These are phyloP conservation scores for Candida dajiaensis DNA, from an alignment of 805 yeast genomes.

Conservation along the genomic window DNA sequence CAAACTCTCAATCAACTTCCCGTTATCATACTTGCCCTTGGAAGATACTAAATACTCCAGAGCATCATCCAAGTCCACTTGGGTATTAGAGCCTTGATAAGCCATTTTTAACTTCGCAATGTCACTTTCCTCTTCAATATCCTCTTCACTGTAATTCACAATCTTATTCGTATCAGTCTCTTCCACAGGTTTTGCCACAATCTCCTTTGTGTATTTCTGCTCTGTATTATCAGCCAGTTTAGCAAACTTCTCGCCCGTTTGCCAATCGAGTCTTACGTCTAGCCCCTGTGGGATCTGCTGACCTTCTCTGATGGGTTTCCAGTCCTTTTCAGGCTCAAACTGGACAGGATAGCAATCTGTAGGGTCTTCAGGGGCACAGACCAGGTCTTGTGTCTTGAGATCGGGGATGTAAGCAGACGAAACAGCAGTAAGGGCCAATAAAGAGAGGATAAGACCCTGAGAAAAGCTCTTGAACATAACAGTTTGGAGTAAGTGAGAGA, in stretches of 20 bases:
- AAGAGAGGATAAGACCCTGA: not conserved
- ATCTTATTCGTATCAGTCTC: constrained; percentile 12
- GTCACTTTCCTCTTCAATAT: constrained; percentile 16
- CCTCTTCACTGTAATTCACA: constrained; percentile 11
- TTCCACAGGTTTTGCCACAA: constrained; percentile 9
- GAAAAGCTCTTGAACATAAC: not conserved
- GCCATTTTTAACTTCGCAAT: constrained; percentile 20
- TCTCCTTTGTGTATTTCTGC: not conserved
- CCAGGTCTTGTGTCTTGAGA: constrained; percentile 11
- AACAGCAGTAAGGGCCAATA: constrained; percentile 1
- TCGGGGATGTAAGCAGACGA: constrained; percentile 4
- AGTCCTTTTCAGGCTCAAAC: constrained; percentile 59
- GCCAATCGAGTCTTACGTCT: constrained; percentile 60
- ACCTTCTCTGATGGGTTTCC: constrained; percentile 66
- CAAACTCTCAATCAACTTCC: constrained; percentile 18
- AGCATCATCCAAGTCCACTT: constrained; percentile 16
- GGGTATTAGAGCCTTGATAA: constrained; percentile 11
- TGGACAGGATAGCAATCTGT: constrained; percentile 55
- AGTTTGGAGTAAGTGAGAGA: not conserved
- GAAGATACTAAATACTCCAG: constrained; percentile 2
- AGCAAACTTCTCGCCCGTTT: constrained; percentile 68
- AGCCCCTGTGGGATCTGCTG: constrained; percentile 78
- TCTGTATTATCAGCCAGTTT: constrained; percentile 34
- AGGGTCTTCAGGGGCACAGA: constrained; percentile 38
- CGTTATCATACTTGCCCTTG: constrained; percentile 1